Percentiles rank a stretch among this genome's conserved stretches.
Conservation (phyloP, 2,329 filamentous ascomycete genomes). For the Exophiala bonariae region DNA sequence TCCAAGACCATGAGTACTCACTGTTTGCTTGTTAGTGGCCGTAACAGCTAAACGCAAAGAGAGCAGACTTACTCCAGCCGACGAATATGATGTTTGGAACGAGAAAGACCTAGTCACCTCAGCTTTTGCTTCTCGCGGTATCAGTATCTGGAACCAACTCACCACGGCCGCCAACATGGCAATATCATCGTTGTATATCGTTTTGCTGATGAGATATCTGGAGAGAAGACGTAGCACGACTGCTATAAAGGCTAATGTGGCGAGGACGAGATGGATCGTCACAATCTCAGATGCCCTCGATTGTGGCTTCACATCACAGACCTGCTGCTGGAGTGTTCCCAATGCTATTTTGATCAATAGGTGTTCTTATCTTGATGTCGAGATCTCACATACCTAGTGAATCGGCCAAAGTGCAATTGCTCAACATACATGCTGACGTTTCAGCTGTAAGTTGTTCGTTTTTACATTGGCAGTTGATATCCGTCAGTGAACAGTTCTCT, state of each 20-base stretch:
- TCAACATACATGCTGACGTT: background rate
- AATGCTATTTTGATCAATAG: background rate
- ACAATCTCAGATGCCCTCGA: background rate
- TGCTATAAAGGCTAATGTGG: background rate
- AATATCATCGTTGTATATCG: background rate
- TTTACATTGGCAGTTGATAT: background rate
- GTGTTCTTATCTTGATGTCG: background rate
- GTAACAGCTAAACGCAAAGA: background rate
- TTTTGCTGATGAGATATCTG: background rate
- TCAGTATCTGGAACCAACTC: background rate
- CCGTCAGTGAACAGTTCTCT: background rate
- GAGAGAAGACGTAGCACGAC: background rate
- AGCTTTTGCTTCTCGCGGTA: background rate
- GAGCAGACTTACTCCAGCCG: background rate
- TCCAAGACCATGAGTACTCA: background rate
- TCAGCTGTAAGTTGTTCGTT: background rate
- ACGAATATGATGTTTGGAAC: background rate
- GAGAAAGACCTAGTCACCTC: background rate
- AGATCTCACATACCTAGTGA: background rate
- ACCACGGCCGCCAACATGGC: background rate
- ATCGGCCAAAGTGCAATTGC: background rate
- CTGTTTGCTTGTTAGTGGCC: background rate
- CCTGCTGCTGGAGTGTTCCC: background rate
- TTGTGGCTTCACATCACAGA: background rate
- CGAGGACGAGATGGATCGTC: background rate